Evolutionary conservation across 345 rosid genomes (phyloP).

Genomic region (Erodium maritimum): DNA sequence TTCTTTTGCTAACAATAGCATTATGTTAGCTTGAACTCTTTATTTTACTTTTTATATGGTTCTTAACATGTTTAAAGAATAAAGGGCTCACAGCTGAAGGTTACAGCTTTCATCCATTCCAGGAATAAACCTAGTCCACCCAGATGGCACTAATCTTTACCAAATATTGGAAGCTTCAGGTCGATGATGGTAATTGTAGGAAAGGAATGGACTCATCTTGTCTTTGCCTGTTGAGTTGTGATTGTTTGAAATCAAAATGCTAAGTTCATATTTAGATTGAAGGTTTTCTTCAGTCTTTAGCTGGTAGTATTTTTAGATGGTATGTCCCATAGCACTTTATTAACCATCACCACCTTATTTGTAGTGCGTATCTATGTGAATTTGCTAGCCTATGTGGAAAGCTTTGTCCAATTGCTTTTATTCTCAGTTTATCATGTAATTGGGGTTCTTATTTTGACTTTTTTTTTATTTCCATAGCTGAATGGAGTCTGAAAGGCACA

Average conservation of each 20-base stretch:
- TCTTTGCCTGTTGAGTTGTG: neutral
- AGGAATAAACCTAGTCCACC: no score
- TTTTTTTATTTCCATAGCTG: conserved; percentile 26
- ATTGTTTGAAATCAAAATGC: neutral
- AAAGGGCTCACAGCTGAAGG: no score
- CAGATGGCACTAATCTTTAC: no score
- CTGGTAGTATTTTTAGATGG: no score
- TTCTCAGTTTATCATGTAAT: no score
- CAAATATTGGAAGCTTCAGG: no score
- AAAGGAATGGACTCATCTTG: neutral
- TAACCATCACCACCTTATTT: neutral
- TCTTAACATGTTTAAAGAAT: no score
- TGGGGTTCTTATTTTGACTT: neutral
- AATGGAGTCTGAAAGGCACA: conserved; percentile 65
- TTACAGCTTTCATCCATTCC: no score
- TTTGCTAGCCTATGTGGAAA: neutral
- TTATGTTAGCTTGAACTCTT: no score
- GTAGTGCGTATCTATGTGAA: neutral
- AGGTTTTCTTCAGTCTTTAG: neutral
- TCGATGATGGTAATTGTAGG: no score
- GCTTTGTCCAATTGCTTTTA: neutral
- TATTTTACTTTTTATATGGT: no score
- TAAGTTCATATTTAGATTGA: neutral
- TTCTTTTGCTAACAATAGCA: no score
- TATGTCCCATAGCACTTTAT: neutral